A percentile compares a stretch with the other conserved stretches of the same genome.
Conservation (phyloP, 768 basidiomycete genomes). For the Dentipellis fragilis region DNA sequence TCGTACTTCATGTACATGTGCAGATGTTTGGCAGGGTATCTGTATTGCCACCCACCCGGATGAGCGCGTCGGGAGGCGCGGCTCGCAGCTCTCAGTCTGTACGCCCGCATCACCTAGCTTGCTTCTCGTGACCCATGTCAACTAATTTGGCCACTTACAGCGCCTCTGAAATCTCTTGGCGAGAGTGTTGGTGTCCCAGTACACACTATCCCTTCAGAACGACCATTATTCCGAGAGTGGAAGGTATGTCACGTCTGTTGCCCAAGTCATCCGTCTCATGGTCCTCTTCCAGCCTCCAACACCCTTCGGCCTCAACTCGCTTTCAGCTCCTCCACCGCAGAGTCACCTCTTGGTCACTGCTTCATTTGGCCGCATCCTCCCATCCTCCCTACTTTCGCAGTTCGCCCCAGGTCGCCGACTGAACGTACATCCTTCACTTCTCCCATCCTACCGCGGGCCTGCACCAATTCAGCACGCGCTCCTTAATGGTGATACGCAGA, state of each 20-base stretch:
- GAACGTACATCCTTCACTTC: slow-evolving; percentile 84
- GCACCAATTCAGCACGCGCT: slow-evolving; percentile 85
- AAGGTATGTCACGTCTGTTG: slow-evolving; percentile 29
- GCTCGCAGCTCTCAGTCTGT: slow-evolving; percentile 50
- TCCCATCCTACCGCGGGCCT: slow-evolving; percentile 83
- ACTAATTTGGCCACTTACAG: slow-evolving; percentile 26
- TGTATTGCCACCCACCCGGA: slow-evolving; percentile 68
- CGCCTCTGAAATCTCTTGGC: slow-evolving; percentile 59
- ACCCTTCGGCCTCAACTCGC: slow-evolving; percentile 19
- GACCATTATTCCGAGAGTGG: slow-evolving; percentile 56
- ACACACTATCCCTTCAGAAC: slow-evolving; percentile 49
- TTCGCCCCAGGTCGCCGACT: slow-evolving; percentile 54
- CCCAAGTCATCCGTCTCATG: not conserved
- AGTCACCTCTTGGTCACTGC: slow-evolving; percentile 71
- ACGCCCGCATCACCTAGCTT: slow-evolving; percentile 16
- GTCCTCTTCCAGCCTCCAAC: slow-evolving; percentile 30
- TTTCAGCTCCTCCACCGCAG: slow-evolving; percentile 15
- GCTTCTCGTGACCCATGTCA: not conserved
- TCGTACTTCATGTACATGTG: not conserved
- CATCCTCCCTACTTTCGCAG: slow-evolving; percentile 43
- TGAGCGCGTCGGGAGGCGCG: slow-evolving; percentile 49
- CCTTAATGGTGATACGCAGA: slow-evolving; percentile 51
- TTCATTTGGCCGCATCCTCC: slow-evolving; percentile 84
- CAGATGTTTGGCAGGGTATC: slow-evolving; percentile 73
- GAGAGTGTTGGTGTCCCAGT: slow-evolving; percentile 43